Percentiles rank a stretch among this genome's conserved stretches.
Conservation (phyloP, 768 basidiomycete genomes). For the Lentinus brumalis region DNA sequence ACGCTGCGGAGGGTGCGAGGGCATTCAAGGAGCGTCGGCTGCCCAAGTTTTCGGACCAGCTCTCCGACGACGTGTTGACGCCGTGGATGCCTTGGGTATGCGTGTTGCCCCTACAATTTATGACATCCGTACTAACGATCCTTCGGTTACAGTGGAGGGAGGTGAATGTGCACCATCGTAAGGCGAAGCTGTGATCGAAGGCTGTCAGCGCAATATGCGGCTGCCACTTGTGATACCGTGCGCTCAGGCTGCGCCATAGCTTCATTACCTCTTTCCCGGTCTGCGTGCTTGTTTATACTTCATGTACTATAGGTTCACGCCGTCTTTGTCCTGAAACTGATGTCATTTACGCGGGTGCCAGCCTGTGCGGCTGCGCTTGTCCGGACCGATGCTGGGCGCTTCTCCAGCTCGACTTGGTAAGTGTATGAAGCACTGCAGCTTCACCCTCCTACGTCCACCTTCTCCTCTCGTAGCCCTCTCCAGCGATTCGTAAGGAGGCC, state of each 20-base stretch:
- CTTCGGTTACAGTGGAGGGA: constrained; percentile 38
- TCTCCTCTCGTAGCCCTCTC: neutral
- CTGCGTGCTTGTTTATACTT: no score
- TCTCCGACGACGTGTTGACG: constrained; percentile 32
- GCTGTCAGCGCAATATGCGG: neutral
- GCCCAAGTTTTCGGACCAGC: constrained; percentile 46
- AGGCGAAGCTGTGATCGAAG: constrained; percentile 35
- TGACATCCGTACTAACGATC: neutral
- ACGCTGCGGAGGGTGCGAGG: constrained; percentile 48
- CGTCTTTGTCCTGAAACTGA: no score
- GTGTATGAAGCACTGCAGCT: neutral
- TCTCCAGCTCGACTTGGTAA: neutral
- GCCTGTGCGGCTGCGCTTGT: no score
- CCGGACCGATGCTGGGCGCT: neutral
- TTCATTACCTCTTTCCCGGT: no score
- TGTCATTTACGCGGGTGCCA: no score
- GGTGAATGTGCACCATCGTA: constrained; percentile 36
- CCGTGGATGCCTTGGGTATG: constrained; percentile 58
- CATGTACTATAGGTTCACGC: no score
- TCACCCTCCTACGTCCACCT: neutral
- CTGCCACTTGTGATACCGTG: no score
- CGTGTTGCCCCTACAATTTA: neutral
- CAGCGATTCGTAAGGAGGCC: neutral
- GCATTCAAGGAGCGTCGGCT: constrained; percentile 51
- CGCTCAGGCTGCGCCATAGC: no score